Evolutionary conservation across 2,329 filamentous ascomycete species (phyloP), one percentile per base, ranked within the genome.

Genomic region (Diaporthe velutina): DNA sequence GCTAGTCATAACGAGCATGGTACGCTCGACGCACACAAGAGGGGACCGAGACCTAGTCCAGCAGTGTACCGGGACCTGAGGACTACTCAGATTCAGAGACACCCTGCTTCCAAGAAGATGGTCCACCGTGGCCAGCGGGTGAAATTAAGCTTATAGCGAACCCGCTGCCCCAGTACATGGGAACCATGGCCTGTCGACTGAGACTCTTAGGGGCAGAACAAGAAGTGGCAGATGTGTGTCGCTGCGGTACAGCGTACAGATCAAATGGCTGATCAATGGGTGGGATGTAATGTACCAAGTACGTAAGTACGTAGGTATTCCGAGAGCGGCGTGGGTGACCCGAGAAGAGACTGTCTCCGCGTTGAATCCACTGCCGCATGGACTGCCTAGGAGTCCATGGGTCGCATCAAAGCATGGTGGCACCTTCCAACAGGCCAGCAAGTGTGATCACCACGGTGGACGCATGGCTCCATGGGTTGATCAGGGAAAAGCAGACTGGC

Each of bases 61-160:
- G 48, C 48, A 40, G 48, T 50, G 61, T 68, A 68, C 64, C 48
- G 48, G 35, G 48, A 68, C 64, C 33, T 54, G 30, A 40, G 25
- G 22, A 64, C 60, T 15, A 13, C 28, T 25, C 30, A 40, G 48
- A 4, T n/a, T n/a, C 4, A 45, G 15, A 28, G 10, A 68, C 48
- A 68, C 48, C 64, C 33, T 54, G 48, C 54, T 54, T 22, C 13
- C 64, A 28, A 54, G 64, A 67, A 8, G 42, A n/a, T 19, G 64
- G 64, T 33, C 64, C 64, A 68, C 64, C 45, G 15, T 40, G 64
- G n/a, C 64, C 48, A 54, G 45, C 33, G 64, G 48, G 64, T 68
- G 48, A 19, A 68, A 68, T 40, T 54, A 68, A 68, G 48, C 64
- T 40, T 68, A 17, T 54, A 54, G 64, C 33, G 22, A 54, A 25